Evolutionary conservation across 306 rosid species (phyloP), one percentile per base, ranked within the genome.

Genomic region (Vicia faba): DNA sequence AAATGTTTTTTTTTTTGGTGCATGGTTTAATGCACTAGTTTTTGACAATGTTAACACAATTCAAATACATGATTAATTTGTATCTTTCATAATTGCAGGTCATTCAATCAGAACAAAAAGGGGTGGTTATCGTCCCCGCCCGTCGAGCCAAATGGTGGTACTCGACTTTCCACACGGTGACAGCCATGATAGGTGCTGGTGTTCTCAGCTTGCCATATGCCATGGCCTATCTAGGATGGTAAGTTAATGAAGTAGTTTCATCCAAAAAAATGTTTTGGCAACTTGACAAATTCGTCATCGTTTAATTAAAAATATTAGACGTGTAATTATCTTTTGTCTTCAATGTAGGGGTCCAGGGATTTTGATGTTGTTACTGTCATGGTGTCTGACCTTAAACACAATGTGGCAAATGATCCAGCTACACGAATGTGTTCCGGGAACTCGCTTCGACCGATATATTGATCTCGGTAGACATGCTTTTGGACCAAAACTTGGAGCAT

Each of bases 211-310:
- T 92, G 26, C 98, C 98, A 15, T 81, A 87, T 60, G 96, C 96
- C 84, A 87, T 92, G 96, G 89, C 96, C 64, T 88, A 86, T 65
- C 74, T 92, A 46, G 98, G 98, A 87, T 92, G 96, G 96, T 92
- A 91, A 69, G 49, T 4, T 54, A 1, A 48, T 14, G 14, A 23
- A 26, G 4, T 51, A 53, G 19, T 53, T 64, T 64, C 15, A 64
- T n/a, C 45, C 11, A 14, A 44, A n/a, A n/a, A 5, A n/a, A 1
- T 45, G 10, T 49, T n/a, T n/a, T n/a, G n/a, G n/a, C n/a, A n/a
- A n/a, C n/a, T n/a, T n/a, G n/a, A n/a, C n/a, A n/a, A n/a, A n/a
- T n/a, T n/a, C n/a, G n/a, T n/a, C n/a, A n/a, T n/a, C n/a, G n/a
- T n/a, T n/a, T n/a, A n/a, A n/a, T n/a, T n/a, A n/a, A n/a, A n/a